Evolutionary conservation across 768 basidiomycete genomes (phyloP), one percentile per base, ranked within the genome.

Genomic region (Hypsizygus marmoreus): DNA sequence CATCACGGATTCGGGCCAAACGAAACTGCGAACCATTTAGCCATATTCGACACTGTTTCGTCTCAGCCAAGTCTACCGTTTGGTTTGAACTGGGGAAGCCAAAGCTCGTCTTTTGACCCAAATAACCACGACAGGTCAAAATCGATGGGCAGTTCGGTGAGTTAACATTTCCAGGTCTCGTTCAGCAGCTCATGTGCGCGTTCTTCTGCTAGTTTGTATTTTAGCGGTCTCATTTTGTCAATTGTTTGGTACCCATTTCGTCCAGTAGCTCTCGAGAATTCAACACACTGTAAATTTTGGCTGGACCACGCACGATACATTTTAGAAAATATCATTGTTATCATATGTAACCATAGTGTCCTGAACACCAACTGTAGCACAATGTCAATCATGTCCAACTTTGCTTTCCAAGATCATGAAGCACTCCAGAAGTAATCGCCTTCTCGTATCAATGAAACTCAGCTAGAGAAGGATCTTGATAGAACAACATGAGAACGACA

Each of bases 41-140:
- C 62, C 10, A 43, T 68, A 19, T 67, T 69, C 38, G 69, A 70
- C 14, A 34, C 47, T 19, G 49, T 56, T 14, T 60, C 57, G 25
- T 29, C 51, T 36, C 63, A 66, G 39, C 57, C 64, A 16, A 63
- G 60, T 35, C 49, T 63, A 24, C 51, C 64, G 43, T 54, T 64
- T 40, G 56, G 57, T 31, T 47, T 65, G 47, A 51, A 60, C 37
- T 72, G 69, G 68, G 66, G 65, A 16, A 44, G 45, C 13, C 14
- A 52, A 3, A 47, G 51, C n/a, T n/a, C n/a, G n/a, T n/a, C n/a
- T 35, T 49, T 63, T 14, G 61, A 64, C 28, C 43, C 59, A 19
- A 68, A 65, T 56, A n/a, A 59, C 23, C 61, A 58, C 47, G 58
- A 59, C 26, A 54, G 57, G 14, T 67, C 66, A 47, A 70, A 69